Conservation (phyloP, 1,284 basidiomycete genomes). For the Rhodotorula sp. region DNA sequence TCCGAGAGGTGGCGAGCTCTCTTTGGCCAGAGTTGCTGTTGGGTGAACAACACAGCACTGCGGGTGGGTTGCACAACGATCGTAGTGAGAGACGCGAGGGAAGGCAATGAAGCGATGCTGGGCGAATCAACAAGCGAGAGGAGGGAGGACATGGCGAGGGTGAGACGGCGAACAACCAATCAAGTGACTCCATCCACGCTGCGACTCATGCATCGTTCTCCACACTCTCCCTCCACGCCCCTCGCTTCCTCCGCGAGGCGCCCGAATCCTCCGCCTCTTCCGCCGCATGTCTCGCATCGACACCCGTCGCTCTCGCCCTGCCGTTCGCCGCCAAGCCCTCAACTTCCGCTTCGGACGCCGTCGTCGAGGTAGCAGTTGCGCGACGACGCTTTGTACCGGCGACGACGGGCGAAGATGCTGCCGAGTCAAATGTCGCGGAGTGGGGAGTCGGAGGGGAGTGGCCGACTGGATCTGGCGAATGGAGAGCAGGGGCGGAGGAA, state of each 20-base stretch:
- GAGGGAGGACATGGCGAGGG: not conserved
- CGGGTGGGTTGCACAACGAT: not conserved
- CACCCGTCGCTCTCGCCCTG: not conserved
- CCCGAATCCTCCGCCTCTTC: slow-evolving; percentile 4
- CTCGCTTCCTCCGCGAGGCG: slow-evolving; percentile 1
- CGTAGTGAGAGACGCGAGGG: not conserved
- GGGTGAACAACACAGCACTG: not conserved
- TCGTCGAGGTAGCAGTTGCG: not conserved
- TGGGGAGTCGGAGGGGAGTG: no score
- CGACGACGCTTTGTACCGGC: slow-evolving; percentile 9
- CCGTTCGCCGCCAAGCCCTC: not conserved
- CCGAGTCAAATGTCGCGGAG: slow-evolving; percentile 1
- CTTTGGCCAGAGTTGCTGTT: no score
- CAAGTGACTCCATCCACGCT: not conserved
- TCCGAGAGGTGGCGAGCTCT: no score
- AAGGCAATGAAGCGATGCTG: not conserved
- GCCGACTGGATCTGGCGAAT: not conserved
- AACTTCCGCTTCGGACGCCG: not conserved
- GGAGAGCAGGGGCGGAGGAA: not conserved
- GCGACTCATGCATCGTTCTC: not conserved
- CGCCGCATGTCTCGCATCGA: not conserved
- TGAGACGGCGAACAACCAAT: not conserved
- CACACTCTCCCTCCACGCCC: not conserved
- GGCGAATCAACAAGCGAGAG: not conserved
- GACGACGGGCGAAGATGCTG: not conserved